phyloP scores from a whole-genome alignment of 1,139 yeast species.

The Magnusiomyces sp. region DNA sequence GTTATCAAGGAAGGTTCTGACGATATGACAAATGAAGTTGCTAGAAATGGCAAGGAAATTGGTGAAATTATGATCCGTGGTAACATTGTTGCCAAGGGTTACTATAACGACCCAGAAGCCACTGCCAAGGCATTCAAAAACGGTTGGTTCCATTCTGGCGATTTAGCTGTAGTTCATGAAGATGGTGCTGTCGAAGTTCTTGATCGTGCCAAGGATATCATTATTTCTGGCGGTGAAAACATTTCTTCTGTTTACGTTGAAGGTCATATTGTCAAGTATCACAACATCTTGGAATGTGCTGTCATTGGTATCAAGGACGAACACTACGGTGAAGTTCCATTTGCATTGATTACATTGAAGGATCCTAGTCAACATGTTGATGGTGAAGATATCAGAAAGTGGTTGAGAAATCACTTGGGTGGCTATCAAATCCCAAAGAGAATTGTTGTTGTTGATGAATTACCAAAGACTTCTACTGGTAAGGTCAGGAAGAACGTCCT shows the following conservation, averaged over 20 bases:
- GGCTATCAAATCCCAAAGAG: slow-evolving; percentile 32
- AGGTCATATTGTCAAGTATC: slow-evolving; percentile 45
- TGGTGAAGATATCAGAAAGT: slow-evolving; percentile 20
- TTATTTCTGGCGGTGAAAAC: slow-evolving; percentile 76
- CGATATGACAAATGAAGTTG: slow-evolving; percentile 40
- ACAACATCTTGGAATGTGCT: slow-evolving; percentile 30
- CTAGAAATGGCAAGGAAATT: slow-evolving; percentile 32
- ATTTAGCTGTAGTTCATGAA: slow-evolving; percentile 51
- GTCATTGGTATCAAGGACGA: slow-evolving; percentile 34
- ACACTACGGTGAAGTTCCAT: slow-evolving; percentile 33
- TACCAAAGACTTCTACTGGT: slow-evolving; percentile 35
- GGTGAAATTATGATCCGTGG: slow-evolving; percentile 34
- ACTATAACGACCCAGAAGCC: slow-evolving; percentile 50
- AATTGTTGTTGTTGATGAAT: slow-evolving; percentile 23
- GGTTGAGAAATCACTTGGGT: slow-evolving; percentile 27
- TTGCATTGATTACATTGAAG: slow-evolving; percentile 28
- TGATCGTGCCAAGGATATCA: slow-evolving; percentile 73
- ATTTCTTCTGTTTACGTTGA: slow-evolving; percentile 73
- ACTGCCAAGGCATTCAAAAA: slow-evolving; percentile 48
- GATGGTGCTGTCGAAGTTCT: slow-evolving; percentile 55
- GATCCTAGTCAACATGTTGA: slow-evolving; percentile 17
- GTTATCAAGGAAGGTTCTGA: slow-evolving; percentile 44
- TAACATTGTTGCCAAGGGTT: slow-evolving; percentile 48
- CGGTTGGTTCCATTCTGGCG: slow-evolving; percentile 80
- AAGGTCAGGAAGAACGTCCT: slow-evolving; percentile 31